Percentiles rank a stretch among this genome's conserved stretches.
phyloP scores from a whole-genome alignment of 2,329 filamentous ascomycete genomes.

The Trichophyton verrucosum region DNA sequence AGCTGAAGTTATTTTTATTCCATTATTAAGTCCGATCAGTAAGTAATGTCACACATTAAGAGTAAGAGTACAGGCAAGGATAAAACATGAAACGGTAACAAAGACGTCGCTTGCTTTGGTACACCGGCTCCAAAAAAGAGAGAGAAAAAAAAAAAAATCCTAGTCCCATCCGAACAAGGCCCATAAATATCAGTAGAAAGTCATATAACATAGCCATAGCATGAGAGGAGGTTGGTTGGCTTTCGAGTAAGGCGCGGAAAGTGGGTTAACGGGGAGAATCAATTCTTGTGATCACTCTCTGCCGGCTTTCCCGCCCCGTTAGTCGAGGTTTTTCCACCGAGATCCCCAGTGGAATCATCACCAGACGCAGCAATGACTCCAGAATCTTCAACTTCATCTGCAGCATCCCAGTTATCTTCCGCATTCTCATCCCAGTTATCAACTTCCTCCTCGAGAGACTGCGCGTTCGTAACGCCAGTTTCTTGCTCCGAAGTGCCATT shows the following conservation, averaged over 20 bases:
- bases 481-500: slow-evolving; percentile 42
- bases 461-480: slow-evolving; percentile 43
- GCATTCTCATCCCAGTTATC: slow-evolving; percentile 91
- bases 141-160: background rate
- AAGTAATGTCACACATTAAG: background rate
- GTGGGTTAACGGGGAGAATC: background rate
- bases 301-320: background rate
- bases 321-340: background rate
- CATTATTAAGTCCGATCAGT: background rate
- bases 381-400: slow-evolving; percentile 31
- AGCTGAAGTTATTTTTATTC: background rate
- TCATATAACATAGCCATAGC: background rate
- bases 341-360: slow-evolving; percentile 4
- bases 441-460: slow-evolving; percentile 62
- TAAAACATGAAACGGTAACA: background rate
- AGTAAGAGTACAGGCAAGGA: background rate
- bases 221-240: background rate
- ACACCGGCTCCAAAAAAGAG: background rate
- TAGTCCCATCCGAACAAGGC: background rate
- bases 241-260: background rate
- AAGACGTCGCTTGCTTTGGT: background rate
- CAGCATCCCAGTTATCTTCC: slow-evolving; percentile 53
- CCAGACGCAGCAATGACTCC: background rate
- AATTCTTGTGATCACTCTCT: background rate
- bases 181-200: background rate